These are phyloP conservation scores for Penicillium sp. DNA, from an alignment of 2,329 filamentous ascomycete genomes.

Conservation along the genomic window DNA sequence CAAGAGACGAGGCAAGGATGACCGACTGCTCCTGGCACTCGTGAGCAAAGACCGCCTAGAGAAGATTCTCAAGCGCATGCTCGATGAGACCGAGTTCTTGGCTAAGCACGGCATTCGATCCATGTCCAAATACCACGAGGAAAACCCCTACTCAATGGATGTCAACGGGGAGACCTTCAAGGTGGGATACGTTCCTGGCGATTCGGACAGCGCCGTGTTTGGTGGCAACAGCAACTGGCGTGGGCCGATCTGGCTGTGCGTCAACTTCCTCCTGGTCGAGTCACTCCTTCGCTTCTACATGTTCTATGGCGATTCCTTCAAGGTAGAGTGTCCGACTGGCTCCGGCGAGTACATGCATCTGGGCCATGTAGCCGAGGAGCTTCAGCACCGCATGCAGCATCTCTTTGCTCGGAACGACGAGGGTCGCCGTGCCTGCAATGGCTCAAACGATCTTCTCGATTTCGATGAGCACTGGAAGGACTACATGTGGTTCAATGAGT, in stretches of 20 bases:
- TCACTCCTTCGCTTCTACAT: constrained; percentile 94
- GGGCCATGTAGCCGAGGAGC: constrained; percentile 89
- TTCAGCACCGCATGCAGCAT: constrained; percentile 92
- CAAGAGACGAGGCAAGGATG: constrained; percentile 82
- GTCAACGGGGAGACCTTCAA: constrained; percentile 88
- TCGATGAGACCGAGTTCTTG: constrained; percentile 91
- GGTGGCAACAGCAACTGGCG: constrained; percentile 98
- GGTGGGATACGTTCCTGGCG: constrained; percentile 89
- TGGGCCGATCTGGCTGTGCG: constrained; percentile 91
- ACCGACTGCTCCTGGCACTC: constrained; percentile 82
- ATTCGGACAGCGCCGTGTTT: constrained; percentile 92
- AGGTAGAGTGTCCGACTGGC: constrained; percentile 91
- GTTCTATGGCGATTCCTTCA: constrained; percentile 85
- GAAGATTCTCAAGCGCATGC: constrained; percentile 86
- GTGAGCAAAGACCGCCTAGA: constrained; percentile 91
- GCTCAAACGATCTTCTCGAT: constrained; percentile 79
- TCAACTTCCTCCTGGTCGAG: constrained; percentile 93
- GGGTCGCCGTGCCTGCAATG: constrained; percentile 85
- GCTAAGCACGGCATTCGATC: constrained; percentile 88
- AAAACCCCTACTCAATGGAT: constrained; percentile 91
- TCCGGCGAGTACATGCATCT: constrained; percentile 95
- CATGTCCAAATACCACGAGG: constrained; percentile 85
- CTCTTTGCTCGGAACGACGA: constrained; percentile 82
- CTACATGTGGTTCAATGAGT: constrained; percentile 94
- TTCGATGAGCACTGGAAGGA: constrained; percentile 93